Conservation (phyloP, 2,329 filamentous ascomycete genomes). For the Cladobotryum protrusum region DNA sequence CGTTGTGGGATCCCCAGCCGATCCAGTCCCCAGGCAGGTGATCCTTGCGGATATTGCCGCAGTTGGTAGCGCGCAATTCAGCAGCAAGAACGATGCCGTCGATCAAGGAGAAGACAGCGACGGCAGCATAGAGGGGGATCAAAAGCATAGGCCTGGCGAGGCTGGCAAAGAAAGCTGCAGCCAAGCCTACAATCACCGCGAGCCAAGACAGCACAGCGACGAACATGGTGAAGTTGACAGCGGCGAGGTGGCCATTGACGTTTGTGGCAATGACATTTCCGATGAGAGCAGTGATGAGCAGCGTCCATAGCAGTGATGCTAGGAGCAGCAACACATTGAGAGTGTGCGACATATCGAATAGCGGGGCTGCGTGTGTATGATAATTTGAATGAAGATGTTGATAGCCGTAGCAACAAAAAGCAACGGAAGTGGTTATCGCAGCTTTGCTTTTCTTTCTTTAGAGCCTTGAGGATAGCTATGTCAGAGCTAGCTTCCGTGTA, state of each 20-base stretch:
- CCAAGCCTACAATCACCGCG: conserved; percentile 56
- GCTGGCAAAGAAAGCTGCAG: conserved; percentile 46
- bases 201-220: conserved; percentile 61
- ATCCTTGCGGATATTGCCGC: conserved; percentile 42
- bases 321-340: conserved; percentile 42
- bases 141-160: conserved; percentile 47
- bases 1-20: conserved; percentile 54
- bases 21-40: conserved; percentile 44
- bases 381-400: no score
- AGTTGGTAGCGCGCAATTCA: conserved; percentile 63
- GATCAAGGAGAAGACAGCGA: conserved; percentile 64
- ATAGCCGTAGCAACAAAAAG: no score
- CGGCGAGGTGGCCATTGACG: conserved; percentile 37
- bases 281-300: conserved; percentile 50
- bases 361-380: neutral
- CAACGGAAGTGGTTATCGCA: no score
- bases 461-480: no score
- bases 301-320: conserved; percentile 44
- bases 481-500: no score
- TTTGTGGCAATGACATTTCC: conserved; percentile 53
- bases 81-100: conserved; percentile 64
- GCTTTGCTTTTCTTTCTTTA: no score
- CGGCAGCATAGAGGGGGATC: conserved; percentile 51
- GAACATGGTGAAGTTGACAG: conserved; percentile 64
- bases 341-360: conserved; percentile 26